Conservation (phyloP, 1,139 yeast species). For the Kodamaea derodonti region DNA sequence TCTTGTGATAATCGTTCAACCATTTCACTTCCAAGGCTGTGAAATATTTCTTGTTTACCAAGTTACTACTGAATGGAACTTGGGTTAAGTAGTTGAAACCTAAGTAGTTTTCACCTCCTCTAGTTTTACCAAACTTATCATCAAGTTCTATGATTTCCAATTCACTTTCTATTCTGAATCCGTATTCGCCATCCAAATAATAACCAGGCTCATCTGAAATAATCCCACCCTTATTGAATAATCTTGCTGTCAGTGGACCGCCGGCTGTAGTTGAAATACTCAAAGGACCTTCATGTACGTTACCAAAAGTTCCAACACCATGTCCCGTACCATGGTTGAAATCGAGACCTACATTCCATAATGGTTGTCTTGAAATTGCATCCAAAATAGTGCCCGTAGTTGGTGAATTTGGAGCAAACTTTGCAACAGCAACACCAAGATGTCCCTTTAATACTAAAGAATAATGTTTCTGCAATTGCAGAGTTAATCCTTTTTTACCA, state of each 20-base stretch:
- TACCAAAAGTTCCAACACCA: constrained; percentile 55
- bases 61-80: constrained; percentile 49
- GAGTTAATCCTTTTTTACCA: constrained; percentile 22
- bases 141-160: constrained; percentile 39
- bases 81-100: constrained; percentile 50
- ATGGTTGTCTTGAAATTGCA: constrained; percentile 47
- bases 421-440: constrained; percentile 50
- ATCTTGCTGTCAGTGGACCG: constrained; percentile 30
- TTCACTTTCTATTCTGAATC: constrained; percentile 53
- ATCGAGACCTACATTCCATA: constrained; percentile 51
- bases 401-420: constrained; percentile 38
- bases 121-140: constrained; percentile 30
- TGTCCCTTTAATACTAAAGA: constrained; percentile 55
- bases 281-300: constrained; percentile 56
- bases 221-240: constrained; percentile 45
- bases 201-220: constrained; percentile 57
- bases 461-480: constrained; percentile 36
- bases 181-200: constrained; percentile 49
- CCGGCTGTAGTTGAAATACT: constrained; percentile 39
- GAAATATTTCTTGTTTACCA: constrained; percentile 40
- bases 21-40: constrained; percentile 42
- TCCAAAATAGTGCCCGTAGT: constrained; percentile 47
- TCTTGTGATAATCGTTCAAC: constrained; percentile 46
- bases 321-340: constrained; percentile 61
- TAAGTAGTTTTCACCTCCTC: constrained; percentile 32